Conservation (phyloP, 2,329 filamentous ascomycete genomes). For the Pseudogymnoascus sp. region DNA sequence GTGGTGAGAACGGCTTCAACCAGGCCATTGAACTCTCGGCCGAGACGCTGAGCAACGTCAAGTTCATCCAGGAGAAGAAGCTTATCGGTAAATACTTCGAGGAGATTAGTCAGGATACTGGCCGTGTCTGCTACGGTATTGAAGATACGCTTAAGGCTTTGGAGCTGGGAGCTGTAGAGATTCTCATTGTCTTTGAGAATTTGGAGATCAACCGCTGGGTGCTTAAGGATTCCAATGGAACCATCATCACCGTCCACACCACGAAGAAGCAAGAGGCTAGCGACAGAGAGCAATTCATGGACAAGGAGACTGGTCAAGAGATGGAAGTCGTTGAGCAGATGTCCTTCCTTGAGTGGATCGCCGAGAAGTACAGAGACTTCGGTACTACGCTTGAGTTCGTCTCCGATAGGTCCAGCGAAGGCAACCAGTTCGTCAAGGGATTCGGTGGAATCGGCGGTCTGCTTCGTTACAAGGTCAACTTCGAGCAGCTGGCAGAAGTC, state of each 20-base stretch:
- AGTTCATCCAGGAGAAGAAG: conserved; percentile 99
- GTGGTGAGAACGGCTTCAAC: conserved; percentile 99
- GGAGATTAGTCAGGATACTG: conserved; percentile 95
- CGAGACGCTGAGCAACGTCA: conserved; percentile 97
- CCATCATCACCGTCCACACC: conserved; percentile 72
- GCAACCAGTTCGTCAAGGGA: conserved; percentile 99
- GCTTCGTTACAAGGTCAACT: conserved; percentile 99
- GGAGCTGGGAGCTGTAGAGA: conserved; percentile 91
- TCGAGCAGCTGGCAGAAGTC: conserved; percentile 92
- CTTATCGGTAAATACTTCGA: conserved; percentile 98
- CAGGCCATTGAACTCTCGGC: conserved; percentile 93
- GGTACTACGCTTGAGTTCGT: conserved; percentile 95
- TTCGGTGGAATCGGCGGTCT: conserved; percentile 98
- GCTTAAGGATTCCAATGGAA: conserved; percentile 69
- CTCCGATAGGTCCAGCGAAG: conserved; percentile 92
- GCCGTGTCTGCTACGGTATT: conserved; percentile 94
- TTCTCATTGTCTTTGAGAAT: conserved; percentile 93
- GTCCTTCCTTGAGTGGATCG: conserved; percentile 98
- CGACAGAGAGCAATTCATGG: conserved; percentile 79
- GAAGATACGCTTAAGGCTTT: conserved; percentile 96
- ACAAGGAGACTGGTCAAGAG: conserved; percentile 91
- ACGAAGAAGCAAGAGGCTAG: conserved; percentile 73
- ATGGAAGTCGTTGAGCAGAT: conserved; percentile 88
- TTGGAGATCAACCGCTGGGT: conserved; percentile 88
- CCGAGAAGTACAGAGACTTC: conserved; percentile 97